These are phyloP conservation scores for Kluyveromyces starmeri DNA, from an alignment of 805 yeast species.

Conservation along the genomic window DNA sequence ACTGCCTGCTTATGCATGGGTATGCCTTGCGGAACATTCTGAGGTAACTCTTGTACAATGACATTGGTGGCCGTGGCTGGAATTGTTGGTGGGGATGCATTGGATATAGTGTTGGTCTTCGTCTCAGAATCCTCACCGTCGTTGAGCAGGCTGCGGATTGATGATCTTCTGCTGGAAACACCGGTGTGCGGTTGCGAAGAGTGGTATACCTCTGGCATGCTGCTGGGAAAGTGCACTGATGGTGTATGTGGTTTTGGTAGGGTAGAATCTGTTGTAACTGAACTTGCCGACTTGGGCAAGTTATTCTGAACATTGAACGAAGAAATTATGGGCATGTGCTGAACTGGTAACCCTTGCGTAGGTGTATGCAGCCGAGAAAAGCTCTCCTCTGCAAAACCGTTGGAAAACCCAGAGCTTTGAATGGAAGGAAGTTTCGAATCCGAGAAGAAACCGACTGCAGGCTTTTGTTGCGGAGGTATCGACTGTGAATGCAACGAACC, in stretches of 20 bases:
- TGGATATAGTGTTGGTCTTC: background rate
- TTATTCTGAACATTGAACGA: constrained; percentile 6
- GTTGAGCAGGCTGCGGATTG: constrained; percentile 9
- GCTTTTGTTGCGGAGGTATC: constrained; percentile 24
- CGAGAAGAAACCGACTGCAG: constrained; percentile 23
- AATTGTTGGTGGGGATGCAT: background rate
- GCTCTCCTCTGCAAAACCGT: constrained; percentile 1
- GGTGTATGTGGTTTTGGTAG: constrained; percentile 4
- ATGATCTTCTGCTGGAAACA: constrained; percentile 8
- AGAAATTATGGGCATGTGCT: constrained; percentile 27
- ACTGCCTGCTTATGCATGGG: background rate
- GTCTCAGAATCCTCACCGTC: constrained; percentile 5
- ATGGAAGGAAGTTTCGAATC: constrained; percentile 3
- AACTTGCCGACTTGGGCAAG: constrained; percentile 1
- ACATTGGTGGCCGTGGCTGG: constrained; percentile 4
- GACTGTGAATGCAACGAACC: background rate
- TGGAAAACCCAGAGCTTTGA: constrained; percentile 1
- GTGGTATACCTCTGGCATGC: background rate
- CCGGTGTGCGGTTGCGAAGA: background rate
- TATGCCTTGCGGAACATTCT: background rate
- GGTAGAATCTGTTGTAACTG: background rate
- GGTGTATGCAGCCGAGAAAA: constrained; percentile 19
- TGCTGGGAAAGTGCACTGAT: constrained; percentile 8
- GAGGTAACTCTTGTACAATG: constrained; percentile 9
- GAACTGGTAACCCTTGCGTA: constrained; percentile 23